Base-by-base conservation (phyloP, 2,329 filamentous ascomycete genomes). In the Clonostachys rhizophaga region DNA sequence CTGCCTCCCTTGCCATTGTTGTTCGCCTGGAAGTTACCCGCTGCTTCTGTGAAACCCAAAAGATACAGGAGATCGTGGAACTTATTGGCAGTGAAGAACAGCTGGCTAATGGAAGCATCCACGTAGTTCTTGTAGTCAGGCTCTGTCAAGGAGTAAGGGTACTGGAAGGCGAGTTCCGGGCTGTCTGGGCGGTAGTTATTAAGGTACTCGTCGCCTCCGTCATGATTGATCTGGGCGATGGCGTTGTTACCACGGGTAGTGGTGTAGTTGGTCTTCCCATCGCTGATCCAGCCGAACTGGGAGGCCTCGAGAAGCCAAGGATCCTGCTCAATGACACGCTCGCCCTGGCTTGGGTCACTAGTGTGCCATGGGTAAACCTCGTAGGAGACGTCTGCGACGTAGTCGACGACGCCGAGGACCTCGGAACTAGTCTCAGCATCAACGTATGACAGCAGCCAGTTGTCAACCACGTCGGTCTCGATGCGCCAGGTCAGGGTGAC, bases 381-480 rank as follows among this genome's bases (percentile, higher is more conserved):
- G 56, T 79, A 77, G 9, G 70, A 73, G 3, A 75, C 77, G 30
- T 81, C 75, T 6, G 74, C 66, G 42, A 79, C 73, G 49, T 80
- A 83, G 62, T 83, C 76, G 18, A 79, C 71, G 16, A 81, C 77
- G 45, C 72, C 76, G 44, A 76, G 66, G 10, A 83, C 55, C 42
- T 74, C 60, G 18, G 69, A 65, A 34, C 69, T 71, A 45, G 66
- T 67, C 5, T 61, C 58, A 5, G 76, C 75, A 45, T 82, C 74
- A 34, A 82, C 70, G 54, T 83, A 83, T 3, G 75, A 74, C 41
- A 80, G 60, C n/a, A 83, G 68, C 78, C 78, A 83, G 62, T 81
- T 78, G 50, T 74, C 70, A 9, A 67, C 49, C 40, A 80, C 60
- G 48, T 83, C 77, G 3, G 78, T 83, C 68, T 83, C 78, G 11